Conservation (phyloP, 176 grass and related monocot genomes). For the Raddia distichophylla region DNA sequence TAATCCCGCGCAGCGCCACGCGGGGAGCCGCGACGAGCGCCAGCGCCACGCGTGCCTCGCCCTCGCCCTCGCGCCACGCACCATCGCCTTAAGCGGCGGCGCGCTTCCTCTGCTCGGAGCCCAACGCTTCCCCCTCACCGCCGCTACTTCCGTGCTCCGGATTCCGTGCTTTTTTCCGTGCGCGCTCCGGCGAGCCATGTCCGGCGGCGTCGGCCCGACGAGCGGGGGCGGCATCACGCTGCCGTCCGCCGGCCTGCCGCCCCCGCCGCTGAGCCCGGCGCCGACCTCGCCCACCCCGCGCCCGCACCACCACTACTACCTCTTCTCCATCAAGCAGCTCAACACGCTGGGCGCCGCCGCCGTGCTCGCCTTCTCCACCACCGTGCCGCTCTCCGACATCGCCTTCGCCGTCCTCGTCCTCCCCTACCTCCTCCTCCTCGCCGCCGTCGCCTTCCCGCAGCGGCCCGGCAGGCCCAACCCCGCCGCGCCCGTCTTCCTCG, state of each 20-base stretch:
- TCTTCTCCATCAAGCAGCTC: conserved; percentile 79
- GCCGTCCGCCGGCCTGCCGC: conserved; percentile 36
- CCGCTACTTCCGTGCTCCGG: neutral
- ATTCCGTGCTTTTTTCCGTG: too few species aligned
- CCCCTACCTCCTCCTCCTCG: conserved; percentile 55
- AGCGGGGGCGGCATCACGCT: conserved; percentile 51
- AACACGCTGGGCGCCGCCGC: conserved; percentile 53
- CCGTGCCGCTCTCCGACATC: conserved; percentile 49
- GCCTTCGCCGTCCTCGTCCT: conserved; percentile 51
- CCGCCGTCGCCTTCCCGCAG: conserved; percentile 54
- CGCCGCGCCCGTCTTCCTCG: conserved; percentile 44
- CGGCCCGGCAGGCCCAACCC: conserved; percentile 32
- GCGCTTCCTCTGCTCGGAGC: neutral
- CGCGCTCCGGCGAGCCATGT: conserved; percentile 30
- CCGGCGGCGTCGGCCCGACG: conserved; percentile 55
- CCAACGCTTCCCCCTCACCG: neutral
- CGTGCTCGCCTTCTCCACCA: conserved; percentile 56
- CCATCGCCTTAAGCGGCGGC: neutral
- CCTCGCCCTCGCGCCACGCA: neutral
- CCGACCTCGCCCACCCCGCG: conserved; percentile 48
- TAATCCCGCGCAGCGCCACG: conserved; percentile 37
- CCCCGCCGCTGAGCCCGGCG: conserved; percentile 46
- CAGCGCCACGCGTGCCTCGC: conserved; percentile 35
- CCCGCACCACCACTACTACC: conserved; percentile 54
- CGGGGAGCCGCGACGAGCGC: conserved; percentile 7